Base-by-base conservation (phyloP, 768 basidiomycete genomes). In the Agaricus sinodeliciosus region DNA sequence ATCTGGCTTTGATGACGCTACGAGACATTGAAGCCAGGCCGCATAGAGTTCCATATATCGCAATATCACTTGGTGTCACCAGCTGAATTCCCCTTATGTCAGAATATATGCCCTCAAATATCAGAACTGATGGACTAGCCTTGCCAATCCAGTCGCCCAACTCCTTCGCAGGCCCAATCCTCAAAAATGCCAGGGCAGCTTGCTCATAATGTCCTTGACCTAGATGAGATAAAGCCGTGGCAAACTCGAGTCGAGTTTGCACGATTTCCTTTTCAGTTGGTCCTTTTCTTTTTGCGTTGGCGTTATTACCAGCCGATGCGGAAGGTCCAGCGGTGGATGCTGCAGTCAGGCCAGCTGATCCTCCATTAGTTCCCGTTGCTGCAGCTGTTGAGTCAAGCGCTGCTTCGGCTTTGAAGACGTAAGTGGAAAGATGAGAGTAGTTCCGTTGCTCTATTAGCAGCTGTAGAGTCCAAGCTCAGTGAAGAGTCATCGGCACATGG, bases 371-470 rank as follows among this genome's bases (percentile, higher is more conserved):
- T 11, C 16, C 22, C 15, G 67, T 36, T 12, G 72, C 63, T 2
- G 69, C 67, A 1, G 70, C 58, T 1, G 78, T 67, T 2, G 82
- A 80, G 37, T 95, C 93, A 22, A 96, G 74, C 0, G 91, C 88
- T 0, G 90, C 85, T 55, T 96, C 94, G n/a, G 93, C 92, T 68
- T 96, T 96, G 79, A 87, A 91, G 26, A 96, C 83, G 63, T 96
- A 94, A n/a, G 89, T 93, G 7, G 87, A 77, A 34, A 96, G 78
- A 61, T 93, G 90, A 2, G 87, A 72, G 66, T 93, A 94, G 66
- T 90, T 91, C 55, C 81, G 75, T 67, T 91, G 87, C 69, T 94
- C 90, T 55, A 94, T 78, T 37, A 93, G 78, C 35, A 94, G 78
- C 90, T 92, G 37, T 26, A 22, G 15, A 43, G 41, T 18, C 31